Base-by-base conservation (phyloP, 2,329 filamentous ascomycete genomes). In the Cytospora paraplurivora region DNA sequence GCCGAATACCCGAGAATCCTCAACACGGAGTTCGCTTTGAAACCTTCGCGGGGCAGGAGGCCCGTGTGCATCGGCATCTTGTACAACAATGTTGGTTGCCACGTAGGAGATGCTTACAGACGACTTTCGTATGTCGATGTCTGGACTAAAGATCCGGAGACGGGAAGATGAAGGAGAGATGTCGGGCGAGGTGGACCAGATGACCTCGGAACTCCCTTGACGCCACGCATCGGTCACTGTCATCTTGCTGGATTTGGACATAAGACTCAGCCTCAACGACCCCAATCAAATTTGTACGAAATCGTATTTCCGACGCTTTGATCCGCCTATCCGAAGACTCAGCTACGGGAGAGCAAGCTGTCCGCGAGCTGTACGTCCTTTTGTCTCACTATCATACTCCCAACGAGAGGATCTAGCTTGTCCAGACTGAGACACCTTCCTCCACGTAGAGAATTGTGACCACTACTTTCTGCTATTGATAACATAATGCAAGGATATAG, bases 1-100 rank as follows among this genome's bases (percentile, higher is more conserved):
- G 82, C 78, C 0, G 87, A 91, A 60, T 78, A 78, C 67, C 83
- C 81, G 68, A 92, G 71, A 49, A 89, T 71, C 47, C 79, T 79
- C 41, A 82, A 75, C 64, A 90, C 67, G 13, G 87, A 84, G 71
- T 91, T 88, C 64, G 79, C 78, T 41, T 81, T 85, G 71, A 90
- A 81, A 54, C 82, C 83, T 75, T 85, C 83, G 64, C 83, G 82
- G 19, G 83, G 83, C 37, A 85, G 72, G 68, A 82, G 74, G 66
- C 82, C 81, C 59, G 80, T 78, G 72, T 83, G 80, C 70, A 84
- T 74, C 49, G 77, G 79, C 79, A 79, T 81, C 4, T 38, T 68
- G 67, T 55, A 21, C 38, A 13, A 4, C 15, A 19, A 17, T 32
- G 6, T 1, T 4, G 21, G 41, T 17, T 10, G 38, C 10, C 35